These are phyloP conservation scores for Annona cherimola DNA, from an alignment of 164 flowering plant species.

Conservation along the genomic window DNA sequence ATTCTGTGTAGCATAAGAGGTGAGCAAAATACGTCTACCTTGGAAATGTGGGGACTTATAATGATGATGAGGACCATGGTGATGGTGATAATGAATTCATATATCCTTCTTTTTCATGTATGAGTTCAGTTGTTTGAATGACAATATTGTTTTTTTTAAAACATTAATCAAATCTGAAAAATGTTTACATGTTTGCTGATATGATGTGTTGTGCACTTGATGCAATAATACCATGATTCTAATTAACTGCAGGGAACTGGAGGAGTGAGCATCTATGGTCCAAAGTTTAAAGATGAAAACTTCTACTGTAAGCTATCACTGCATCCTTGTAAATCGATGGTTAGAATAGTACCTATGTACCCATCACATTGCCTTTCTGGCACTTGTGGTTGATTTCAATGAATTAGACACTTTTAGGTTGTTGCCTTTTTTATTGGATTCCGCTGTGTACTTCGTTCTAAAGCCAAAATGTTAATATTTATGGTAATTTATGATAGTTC, in stretches of 20 bases:
- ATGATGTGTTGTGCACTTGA: not conserved
- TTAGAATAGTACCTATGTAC: not conserved
- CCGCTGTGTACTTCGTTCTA: not conserved
- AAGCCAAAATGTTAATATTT: no score
- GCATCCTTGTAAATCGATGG: not conserved
- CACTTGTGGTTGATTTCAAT: no score
- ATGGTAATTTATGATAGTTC: no score
- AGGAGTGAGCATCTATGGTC: conserved; percentile 70
- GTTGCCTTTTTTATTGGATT: not conserved
- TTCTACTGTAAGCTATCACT: conserved; percentile 45
- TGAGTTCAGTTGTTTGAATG: not conserved
- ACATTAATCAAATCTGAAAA: not conserved
- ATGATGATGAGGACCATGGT: not conserved
- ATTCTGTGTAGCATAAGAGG: not conserved
- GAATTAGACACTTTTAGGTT: not conserved
- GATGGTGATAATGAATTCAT: not conserved
- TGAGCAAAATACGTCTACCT: no score
- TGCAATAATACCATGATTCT: not conserved
- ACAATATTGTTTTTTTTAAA: no score
- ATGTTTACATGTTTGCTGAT: not conserved
- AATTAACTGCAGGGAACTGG: conserved; percentile 66
- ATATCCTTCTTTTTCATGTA: not conserved
- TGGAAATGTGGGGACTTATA: no score
- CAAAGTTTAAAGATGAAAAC: conserved; percentile 64
- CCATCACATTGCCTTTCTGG: not conserved